These are phyloP conservation scores for Microdochium nivale DNA, from an alignment of 2,329 filamentous ascomycete genomes.

Conservation along the genomic window DNA sequence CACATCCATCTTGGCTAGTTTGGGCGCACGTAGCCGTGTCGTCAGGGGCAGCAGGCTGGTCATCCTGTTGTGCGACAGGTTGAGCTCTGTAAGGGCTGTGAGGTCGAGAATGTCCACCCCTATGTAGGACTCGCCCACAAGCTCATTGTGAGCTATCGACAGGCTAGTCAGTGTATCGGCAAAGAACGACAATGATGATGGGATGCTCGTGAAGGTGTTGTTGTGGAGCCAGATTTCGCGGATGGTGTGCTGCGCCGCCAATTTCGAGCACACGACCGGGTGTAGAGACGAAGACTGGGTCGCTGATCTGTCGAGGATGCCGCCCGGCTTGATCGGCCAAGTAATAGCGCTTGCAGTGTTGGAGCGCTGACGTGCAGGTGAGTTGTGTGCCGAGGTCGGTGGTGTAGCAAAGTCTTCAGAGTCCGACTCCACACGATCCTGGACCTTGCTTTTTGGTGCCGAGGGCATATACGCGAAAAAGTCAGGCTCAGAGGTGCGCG, in stretches of 20 bases:
- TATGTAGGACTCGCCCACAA: slow-evolving; percentile 58
- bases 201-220: slow-evolving; percentile 66
- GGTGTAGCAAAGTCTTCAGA: slow-evolving; percentile 49
- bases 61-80: slow-evolving; percentile 66
- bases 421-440: slow-evolving; percentile 41
- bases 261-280: slow-evolving; percentile 45
- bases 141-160: slow-evolving; percentile 67
- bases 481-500: no score
- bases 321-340: slow-evolving; percentile 50
- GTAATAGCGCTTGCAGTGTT: slow-evolving; percentile 36
- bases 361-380: slow-evolving; percentile 38
- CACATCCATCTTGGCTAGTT: slow-evolving; percentile 68
- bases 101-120: slow-evolving; percentile 55
- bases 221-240: slow-evolving; percentile 62
- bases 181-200: slow-evolving; percentile 63
- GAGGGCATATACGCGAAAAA: neutral
- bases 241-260: slow-evolving; percentile 42
- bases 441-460: slow-evolving; percentile 15
- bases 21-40: slow-evolving; percentile 61
- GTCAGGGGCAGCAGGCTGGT: slow-evolving; percentile 60
- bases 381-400: slow-evolving; percentile 42
- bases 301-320: slow-evolving; percentile 61
- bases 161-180: slow-evolving; percentile 62
- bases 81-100: slow-evolving; percentile 68
- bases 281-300: slow-evolving; percentile 54